Evolutionary conservation across 257 asterid genomes (phyloP), one percentile per base, ranked within the genome.

Genomic region (Parsonsia alboflavescens): DNA sequence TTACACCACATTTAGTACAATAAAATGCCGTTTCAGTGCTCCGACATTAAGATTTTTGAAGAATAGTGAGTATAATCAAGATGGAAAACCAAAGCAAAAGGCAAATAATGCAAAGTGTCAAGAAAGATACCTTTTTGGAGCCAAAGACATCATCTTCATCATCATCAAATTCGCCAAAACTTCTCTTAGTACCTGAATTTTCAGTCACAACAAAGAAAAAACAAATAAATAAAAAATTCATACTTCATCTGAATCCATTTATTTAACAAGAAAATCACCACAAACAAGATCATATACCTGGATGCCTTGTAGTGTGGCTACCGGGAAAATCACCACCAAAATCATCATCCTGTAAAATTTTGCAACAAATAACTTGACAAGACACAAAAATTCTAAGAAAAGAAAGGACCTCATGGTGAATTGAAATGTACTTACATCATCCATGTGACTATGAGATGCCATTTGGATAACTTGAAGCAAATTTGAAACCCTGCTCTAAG

Each of bases 61-160:
- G 46, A 62, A 62, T 19, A 41, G 1, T 10, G 70, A 0, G 16
- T 24, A 64, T 19, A 41, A 36, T 64, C 70, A 39, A 21, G 46
- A 64, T 36, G 8, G 50, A 39, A 65, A 59, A 42, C 64, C 7
- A 49, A 56, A 24, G 15, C 2, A 7, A 10, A 67, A 67, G 15
- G 28, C 44, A 8, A 45, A 65, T 11, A 33, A 33, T 33, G 39
- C 39, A 33, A 33, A 33, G 39, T 1, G 1, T 33, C 48, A 21
- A 0, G 33, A 28, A 74, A 73, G 16, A 6, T 26, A 86, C 98
- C 98, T 95, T 95, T 75, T 87, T 90, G 10, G 99, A 84, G 74
- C 96, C 96, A 86, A 95, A 95, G 65, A 95, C 85, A 75, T 92
- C 97, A 16, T 90, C 99, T 62, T 95, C 98, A 9, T 95, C 98